Evolutionary conservation across 2,329 filamentous ascomycete genomes (phyloP), one percentile per base, ranked within the genome.

Genomic region (Tolypocladium nubicola): DNA sequence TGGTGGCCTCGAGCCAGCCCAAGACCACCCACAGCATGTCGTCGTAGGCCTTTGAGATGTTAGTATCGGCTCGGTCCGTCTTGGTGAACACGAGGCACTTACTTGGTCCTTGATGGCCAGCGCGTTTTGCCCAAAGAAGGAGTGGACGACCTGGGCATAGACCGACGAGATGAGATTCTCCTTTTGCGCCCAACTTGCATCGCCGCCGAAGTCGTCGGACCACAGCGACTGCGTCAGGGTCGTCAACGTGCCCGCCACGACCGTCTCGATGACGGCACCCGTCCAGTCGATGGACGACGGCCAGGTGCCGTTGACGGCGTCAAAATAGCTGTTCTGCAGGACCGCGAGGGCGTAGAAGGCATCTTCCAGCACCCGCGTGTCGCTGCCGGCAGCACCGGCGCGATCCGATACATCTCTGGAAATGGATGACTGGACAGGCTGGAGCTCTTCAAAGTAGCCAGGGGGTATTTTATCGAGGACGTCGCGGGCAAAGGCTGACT

Each of bases 11-110:
- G 55, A 97, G 75, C 92, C 93, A 97, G 61, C 88, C 90, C 41
- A 97, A 79, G 2, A 95, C 90, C 1, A 97, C 90, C 93, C 93
- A 97, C 3, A 96, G 81, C 75, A 96, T 96, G 69, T 97, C 93
- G 67, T 97, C 93, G 68, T 87, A 96, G 0, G 93, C 93, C 76
- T 94, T 2, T 3, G 5, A n/a, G 11, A 10, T 39, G 37, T 35
- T 11, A 11, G 39, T 21, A 11, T 43, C 4, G 56, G 3, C 8
- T 45, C 4, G 56, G 3, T 4, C 11, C 30, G 4, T 19, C n/a
- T 1, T 16, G 9, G 21, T 8, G 16, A 14, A 21, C 2, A 5
- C 35, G 21, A 16, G 11, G 21, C 19, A 3, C 26, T 45, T 60
- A 76, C 75, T 67, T 85, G 71, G 57, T 84, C 83, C 50, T 89